Evolutionary conservation across 805 yeast genomes (phyloP).

Genomic region (Martiniozyma abietophila): DNA sequence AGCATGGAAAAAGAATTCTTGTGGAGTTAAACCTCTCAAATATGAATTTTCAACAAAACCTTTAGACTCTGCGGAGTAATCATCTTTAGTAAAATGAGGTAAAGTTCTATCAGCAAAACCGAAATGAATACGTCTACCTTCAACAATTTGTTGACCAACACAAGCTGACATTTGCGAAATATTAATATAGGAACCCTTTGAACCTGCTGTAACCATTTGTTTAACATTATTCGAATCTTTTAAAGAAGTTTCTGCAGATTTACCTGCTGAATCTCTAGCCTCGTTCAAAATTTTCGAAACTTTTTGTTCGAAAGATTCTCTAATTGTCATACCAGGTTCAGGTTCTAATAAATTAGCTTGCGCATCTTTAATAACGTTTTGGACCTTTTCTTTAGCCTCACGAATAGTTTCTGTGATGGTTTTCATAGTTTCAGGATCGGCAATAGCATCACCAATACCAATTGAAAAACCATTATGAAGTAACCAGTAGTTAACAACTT

Average conservation of each 20-base stretch:
- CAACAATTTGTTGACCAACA: conserved; percentile 99
- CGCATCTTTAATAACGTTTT: conserved; percentile 86
- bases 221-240: conserved; percentile 92
- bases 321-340: conserved; percentile 98
- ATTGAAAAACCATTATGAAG: conserved; percentile 95
- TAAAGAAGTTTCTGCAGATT: conserved; percentile 93
- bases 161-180: conserved; percentile 99
- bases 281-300: conserved; percentile 92
- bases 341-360: conserved; percentile 83
- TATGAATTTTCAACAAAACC: conserved; percentile 98
- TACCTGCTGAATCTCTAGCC: conserved; percentile 99
- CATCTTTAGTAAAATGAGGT: conserved; percentile 98
- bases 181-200: conserved; percentile 97
- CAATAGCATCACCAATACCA: conserved; percentile 99
- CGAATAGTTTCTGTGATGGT: conserved; percentile 88
- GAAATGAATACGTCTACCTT: conserved; percentile 98
- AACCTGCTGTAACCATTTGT: conserved; percentile 99
- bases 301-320: conserved; percentile 97
- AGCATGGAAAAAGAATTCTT: conserved; percentile 98
- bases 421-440: conserved; percentile 93
- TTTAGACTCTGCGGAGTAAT: conserved; percentile 95
- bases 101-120: conserved; percentile 94
- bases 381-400: conserved; percentile 89
- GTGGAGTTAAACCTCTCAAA: conserved; percentile 95
- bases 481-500: conserved; percentile 93